Evolutionary conservation across 2,329 filamentous ascomycete genomes (phyloP).

Genomic region (Fusarium pseudocircinatum): DNA sequence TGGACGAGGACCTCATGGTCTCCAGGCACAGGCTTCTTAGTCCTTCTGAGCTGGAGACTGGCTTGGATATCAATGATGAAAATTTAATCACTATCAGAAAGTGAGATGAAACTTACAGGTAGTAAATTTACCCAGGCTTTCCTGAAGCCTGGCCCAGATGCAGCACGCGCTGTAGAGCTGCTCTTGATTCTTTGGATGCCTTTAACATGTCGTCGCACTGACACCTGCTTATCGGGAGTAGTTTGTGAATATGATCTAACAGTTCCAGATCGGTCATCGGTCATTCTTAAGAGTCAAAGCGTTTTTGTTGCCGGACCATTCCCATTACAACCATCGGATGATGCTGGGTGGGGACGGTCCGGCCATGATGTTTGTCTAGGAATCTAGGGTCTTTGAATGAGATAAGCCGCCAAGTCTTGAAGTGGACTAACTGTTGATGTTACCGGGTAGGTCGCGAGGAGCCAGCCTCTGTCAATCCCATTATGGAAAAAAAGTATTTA

Average conservation of each 20-base stretch:
- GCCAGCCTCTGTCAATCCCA: neutral
- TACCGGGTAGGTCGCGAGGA: neutral
- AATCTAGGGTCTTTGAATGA: neutral
- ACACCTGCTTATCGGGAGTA: rapidly evolving
- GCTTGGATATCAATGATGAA: neutral
- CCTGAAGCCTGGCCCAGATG: neutral
- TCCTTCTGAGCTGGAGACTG: neutral
- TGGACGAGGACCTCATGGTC: neutral
- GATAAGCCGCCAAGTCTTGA: neutral
- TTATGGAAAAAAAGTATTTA: neutral
- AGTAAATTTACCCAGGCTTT: neutral
- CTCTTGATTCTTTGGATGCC: neutral
- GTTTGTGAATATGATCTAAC: rapidly evolving
- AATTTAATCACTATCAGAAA: neutral
- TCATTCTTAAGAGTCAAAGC: neutral
- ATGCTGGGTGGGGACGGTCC: neutral
- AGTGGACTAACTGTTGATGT: neutral
- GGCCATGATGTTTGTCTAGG: neutral
- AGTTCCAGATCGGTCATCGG: neutral
- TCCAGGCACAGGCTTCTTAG: neutral
- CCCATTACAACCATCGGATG: neutral
- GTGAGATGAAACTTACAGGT: neutral
- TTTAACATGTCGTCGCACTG: neutral
- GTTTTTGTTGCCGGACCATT: neutral
- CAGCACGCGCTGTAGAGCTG: neutral